These are phyloP conservation scores for Populus nigra DNA, from an alignment of 345 rosid species.

Conservation along the genomic window DNA sequence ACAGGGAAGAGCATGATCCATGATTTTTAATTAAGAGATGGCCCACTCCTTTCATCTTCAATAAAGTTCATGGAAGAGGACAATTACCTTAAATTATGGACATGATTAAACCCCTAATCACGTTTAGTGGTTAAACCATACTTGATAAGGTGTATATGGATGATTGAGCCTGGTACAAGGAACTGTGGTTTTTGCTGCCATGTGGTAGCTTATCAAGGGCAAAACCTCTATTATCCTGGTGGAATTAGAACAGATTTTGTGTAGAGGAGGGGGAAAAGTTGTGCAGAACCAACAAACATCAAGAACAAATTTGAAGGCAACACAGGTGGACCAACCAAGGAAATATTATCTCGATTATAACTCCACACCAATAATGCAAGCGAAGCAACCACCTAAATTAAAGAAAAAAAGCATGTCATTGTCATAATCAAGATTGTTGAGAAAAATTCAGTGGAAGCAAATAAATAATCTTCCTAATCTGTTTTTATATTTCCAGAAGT, in stretches of 20 bases:
- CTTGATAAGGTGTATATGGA: not conserved
- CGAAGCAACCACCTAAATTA: not conserved
- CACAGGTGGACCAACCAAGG: constrained; percentile 28
- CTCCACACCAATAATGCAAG: constrained; percentile 28
- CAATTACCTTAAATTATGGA: constrained; percentile 1
- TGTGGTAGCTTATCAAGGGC: not conserved
- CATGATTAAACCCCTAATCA: not conserved
- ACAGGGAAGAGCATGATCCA: not conserved
- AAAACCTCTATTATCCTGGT: not conserved
- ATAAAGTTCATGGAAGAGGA: not conserved
- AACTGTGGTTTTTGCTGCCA: constrained; percentile 8
- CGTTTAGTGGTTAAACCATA: constrained; percentile 3
- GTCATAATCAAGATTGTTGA: constrained; percentile 1
- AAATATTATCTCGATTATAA: not conserved
- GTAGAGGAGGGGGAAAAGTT: not conserved
- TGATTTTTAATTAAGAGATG: not conserved
- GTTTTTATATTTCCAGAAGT: not conserved
- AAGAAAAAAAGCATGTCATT: constrained; percentile 3
- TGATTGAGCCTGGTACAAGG: not conserved
- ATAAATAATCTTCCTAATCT: not conserved
- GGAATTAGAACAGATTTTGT: not conserved
- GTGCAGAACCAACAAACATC: constrained; percentile 2
- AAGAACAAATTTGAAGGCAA: constrained; percentile 12
- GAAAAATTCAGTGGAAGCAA: not conserved
- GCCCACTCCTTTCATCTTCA: not conserved